phyloP scores from a whole-genome alignment of 441 rosid genomes.

The Populus hybrid region DNA sequence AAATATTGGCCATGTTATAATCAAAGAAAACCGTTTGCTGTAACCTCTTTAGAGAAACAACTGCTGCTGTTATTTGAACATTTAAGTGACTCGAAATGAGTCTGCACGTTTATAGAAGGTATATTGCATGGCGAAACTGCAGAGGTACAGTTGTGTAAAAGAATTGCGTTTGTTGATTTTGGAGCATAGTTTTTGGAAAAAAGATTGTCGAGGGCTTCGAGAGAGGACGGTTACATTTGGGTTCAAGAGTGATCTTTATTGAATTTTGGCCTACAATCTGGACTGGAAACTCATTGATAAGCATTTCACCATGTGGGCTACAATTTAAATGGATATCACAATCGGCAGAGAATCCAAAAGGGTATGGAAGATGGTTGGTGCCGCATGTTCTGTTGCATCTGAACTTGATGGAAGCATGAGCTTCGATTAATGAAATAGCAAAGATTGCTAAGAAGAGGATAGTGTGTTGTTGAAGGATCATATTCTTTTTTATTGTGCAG shows the following conservation, averaged over 20 bases:
- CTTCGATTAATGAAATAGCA: neutral
- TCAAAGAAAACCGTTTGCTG: conserved; percentile 28
- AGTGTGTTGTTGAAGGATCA: neutral
- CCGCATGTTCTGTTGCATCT: conserved; percentile 49
- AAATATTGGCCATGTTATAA: conserved; percentile 1
- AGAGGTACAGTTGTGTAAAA: conserved; percentile 42
- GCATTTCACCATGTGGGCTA: conserved; percentile 16
- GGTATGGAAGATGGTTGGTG: conserved; percentile 16
- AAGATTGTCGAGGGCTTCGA: conserved; percentile 35
- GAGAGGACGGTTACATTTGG: conserved; percentile 52
- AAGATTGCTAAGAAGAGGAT: conserved; percentile 16
- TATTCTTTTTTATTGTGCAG: neutral
- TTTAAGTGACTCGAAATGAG: conserved; percentile 36
- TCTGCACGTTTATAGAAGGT: conserved; percentile 35
- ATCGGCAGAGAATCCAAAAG: no score
- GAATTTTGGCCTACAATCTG: conserved; percentile 14
- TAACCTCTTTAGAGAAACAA: conserved; percentile 37
- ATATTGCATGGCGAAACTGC: conserved; percentile 33
- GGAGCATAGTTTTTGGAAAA: conserved; percentile 55
- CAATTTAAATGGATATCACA: conserved; percentile 59
- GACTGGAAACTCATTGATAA: conserved; percentile 43
- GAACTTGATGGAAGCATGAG: conserved; percentile 10
- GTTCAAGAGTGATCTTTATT: conserved; percentile 32
- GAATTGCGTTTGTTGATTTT: conserved; percentile 42
- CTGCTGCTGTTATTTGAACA: conserved; percentile 31